phyloP scores from a whole-genome alignment of 2,329 filamentous ascomycete genomes.

The Beauveria brongniartii region DNA sequence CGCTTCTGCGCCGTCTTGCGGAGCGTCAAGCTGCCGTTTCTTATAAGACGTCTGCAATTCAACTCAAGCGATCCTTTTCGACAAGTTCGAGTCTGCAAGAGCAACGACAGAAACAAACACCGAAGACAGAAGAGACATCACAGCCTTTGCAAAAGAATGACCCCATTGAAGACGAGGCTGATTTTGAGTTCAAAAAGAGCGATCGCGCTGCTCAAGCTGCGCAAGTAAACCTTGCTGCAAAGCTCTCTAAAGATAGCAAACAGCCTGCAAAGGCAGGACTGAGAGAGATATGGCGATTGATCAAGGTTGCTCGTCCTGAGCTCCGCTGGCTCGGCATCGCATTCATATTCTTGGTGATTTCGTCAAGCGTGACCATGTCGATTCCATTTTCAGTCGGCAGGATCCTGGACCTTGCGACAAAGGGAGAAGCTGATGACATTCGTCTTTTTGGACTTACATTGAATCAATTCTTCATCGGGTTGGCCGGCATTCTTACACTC shows the following conservation, averaged over 20 bases:
- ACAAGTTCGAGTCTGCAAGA: background rate
- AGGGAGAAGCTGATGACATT: constrained; percentile 55
- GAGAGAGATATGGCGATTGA: constrained; percentile 73
- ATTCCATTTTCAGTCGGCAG: constrained; percentile 95
- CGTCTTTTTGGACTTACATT: constrained; percentile 77
- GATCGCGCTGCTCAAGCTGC: constrained; percentile 82
- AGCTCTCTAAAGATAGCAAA: constrained; percentile 75
- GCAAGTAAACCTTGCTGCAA: constrained; percentile 81
- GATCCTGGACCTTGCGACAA: constrained; percentile 85
- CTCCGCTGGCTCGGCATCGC: constrained; percentile 68
- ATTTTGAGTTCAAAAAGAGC: constrained; percentile 51
- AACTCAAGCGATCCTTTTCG: background rate
- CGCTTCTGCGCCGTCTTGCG: background rate
- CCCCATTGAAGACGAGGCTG: constrained; percentile 27
- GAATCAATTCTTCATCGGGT: constrained; percentile 78
- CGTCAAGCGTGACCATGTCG: constrained; percentile 89
- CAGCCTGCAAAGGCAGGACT: constrained; percentile 50
- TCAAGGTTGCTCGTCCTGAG: constrained; percentile 86
- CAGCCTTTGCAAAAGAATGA: constrained; percentile 29
- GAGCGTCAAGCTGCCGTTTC: background rate
- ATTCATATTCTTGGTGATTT: constrained; percentile 78
- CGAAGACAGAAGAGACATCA: constrained; percentile 18
- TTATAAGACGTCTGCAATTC: background rate
- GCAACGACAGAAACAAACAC: constrained; percentile 11
- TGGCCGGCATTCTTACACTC: constrained; percentile 67